phyloP scores from a whole-genome alignment of 345 rosid species.

The Nephelium lappaceum region DNA sequence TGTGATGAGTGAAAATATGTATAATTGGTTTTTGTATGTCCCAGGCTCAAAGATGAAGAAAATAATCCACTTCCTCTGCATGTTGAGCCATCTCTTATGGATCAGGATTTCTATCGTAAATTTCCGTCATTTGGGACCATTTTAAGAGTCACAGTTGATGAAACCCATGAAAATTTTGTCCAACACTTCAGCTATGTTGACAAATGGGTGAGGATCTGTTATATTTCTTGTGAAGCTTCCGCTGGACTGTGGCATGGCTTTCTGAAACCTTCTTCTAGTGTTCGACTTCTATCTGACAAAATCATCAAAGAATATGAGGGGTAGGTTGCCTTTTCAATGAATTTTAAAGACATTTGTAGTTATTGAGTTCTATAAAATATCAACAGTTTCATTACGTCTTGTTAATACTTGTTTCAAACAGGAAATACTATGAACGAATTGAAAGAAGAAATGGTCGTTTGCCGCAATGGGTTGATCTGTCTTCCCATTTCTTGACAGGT shows the following conservation, averaged over 20 bases:
- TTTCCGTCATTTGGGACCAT: constrained; percentile 18
- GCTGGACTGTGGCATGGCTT: constrained; percentile 18
- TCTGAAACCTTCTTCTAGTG: constrained; percentile 14
- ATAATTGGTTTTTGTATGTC: background rate
- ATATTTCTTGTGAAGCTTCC: constrained; percentile 8
- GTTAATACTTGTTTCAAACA: too few relatives aligned
- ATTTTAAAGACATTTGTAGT: background rate
- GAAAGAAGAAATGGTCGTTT: too few relatives aligned
- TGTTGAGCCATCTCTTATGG: constrained; percentile 9
- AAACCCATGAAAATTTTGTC: constrained; percentile 20
- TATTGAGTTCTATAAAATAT: background rate
- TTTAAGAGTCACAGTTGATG: constrained; percentile 19
- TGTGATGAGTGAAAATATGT: background rate
- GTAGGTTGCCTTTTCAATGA: constrained; percentile 6
- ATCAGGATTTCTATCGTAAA: background rate
- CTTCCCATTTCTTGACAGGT: too few relatives aligned
- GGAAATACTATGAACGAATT: too few relatives aligned
- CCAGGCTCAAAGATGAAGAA: constrained; percentile 9
- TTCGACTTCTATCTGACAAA: constrained; percentile 18
- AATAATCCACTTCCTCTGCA: constrained; percentile 22
- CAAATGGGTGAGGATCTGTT: constrained; percentile 26
- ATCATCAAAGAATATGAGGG: constrained; percentile 7
- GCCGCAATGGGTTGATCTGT: too few relatives aligned
- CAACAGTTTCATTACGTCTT: too few relatives aligned
- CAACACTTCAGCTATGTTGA: background rate